A percentile compares a stretch with the other conserved stretches of the same genome.
Evolutionary conservation across 2,329 filamentous ascomycete species (phyloP).

Genomic region (Aspergillus sp.): DNA sequence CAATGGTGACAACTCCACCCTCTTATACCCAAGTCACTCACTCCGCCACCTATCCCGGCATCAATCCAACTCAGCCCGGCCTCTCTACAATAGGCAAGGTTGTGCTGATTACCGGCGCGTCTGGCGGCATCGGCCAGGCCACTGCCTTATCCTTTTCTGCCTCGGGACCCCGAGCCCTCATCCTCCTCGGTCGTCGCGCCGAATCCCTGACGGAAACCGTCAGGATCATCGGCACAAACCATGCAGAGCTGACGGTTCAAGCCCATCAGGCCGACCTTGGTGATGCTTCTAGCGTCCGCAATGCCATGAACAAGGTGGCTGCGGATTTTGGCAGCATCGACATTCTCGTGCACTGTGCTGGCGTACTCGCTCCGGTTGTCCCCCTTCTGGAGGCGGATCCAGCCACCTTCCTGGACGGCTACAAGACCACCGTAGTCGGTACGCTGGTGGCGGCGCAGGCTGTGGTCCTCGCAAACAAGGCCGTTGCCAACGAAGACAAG

Average conservation of each 20-base stretch:
- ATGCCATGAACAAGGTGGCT: constrained; percentile 3
- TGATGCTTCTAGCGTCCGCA: not conserved
- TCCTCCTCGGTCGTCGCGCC: constrained; percentile 14
- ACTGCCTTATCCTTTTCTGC: constrained; percentile 15
- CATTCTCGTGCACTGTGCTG: constrained; percentile 12
- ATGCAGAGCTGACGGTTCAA: not conserved
- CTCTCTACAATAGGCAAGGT: constrained; percentile 13
- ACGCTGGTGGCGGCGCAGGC: constrained; percentile 9
- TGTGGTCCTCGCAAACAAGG: constrained; percentile 8
- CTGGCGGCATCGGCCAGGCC: constrained; percentile 14
- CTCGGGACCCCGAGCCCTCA: constrained; percentile 10
- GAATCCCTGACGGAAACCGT: not conserved
- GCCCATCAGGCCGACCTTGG: not conserved
- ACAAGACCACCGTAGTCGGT: constrained; percentile 8
- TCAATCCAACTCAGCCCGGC: constrained; percentile 12
- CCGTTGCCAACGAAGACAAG: constrained; percentile 5
- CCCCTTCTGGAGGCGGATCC: constrained; percentile 9
- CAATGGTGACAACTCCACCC: not conserved
- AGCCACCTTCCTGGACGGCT: constrained; percentile 9
- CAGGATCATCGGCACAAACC: not conserved
- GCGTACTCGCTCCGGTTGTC: constrained; percentile 8
- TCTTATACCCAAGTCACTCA: constrained; percentile 1
- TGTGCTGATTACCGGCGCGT: constrained; percentile 15
- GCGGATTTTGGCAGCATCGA: constrained; percentile 12
- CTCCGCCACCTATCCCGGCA: constrained; percentile 11